phyloP scores from a whole-genome alignment of 106 monocot species.

The Dendrobium chrysotoxum region DNA sequence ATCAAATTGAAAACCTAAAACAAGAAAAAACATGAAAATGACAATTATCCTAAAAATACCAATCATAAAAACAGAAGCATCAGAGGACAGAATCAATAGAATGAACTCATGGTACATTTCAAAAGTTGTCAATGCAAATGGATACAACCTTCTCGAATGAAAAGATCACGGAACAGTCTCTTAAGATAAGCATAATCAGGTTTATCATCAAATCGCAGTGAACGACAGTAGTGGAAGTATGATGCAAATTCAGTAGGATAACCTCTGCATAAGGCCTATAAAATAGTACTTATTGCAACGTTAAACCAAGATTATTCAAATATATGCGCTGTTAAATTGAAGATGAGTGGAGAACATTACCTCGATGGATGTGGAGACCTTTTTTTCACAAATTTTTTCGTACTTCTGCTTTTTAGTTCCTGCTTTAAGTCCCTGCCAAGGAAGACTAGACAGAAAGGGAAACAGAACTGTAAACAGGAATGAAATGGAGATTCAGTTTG shows the following conservation, averaged over 20 bases:
- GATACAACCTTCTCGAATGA: slow-evolving; percentile 76
- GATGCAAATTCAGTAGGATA: slow-evolving; percentile 96
- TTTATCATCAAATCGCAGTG: slow-evolving; percentile 87
- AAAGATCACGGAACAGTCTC: slow-evolving; percentile 89
- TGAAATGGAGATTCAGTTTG: neutral
- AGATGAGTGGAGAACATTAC: slow-evolving; percentile 17
- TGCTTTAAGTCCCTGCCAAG: slow-evolving; percentile 97
- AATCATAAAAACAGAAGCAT: neutral
- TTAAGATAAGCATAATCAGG: slow-evolving; percentile 97
- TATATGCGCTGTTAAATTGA: neutral
- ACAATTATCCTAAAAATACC: neutral
- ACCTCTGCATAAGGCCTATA: slow-evolving; percentile 84
- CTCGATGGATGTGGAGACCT: slow-evolving; percentile 91
- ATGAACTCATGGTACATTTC: neutral
- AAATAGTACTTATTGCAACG: neutral
- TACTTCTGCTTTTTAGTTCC: slow-evolving; percentile 97
- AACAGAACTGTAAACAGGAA: neutral
- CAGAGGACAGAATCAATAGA: neutral
- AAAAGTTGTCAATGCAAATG: slow-evolving; percentile 3
- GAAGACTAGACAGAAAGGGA: slow-evolving; percentile 55
- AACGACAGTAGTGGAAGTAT: slow-evolving; percentile 91
- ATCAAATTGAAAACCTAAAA: slow-evolving; percentile 96
- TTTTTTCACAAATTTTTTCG: slow-evolving; percentile 91
- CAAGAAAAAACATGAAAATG: neutral
- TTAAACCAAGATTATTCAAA: neutral